Evolutionary conservation across 176 grass and related monocot species (phyloP).

Genomic region (Oryza brachyantha): DNA sequence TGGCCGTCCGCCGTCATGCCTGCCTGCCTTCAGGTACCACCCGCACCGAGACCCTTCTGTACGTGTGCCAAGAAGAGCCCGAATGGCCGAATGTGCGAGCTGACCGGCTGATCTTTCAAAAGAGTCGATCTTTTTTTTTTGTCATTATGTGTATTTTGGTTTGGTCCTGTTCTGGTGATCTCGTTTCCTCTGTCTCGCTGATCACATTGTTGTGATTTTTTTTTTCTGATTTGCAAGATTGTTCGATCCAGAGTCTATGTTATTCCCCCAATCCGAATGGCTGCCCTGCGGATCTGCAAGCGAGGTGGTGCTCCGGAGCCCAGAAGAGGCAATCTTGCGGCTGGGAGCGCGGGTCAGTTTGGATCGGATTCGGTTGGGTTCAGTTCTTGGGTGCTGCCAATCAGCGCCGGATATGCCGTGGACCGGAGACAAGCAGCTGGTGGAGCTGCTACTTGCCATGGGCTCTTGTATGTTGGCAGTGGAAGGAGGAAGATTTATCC

Average conservation of each 20-base stretch:
- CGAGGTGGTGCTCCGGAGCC: constrained; percentile 35
- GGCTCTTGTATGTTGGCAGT: not conserved
- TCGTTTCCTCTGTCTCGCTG: not conserved
- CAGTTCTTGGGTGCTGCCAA: constrained; percentile 28
- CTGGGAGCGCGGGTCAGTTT: constrained; percentile 5
- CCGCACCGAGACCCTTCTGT: not conserved
- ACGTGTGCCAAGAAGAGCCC: not conserved
- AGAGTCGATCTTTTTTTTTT: not conserved
- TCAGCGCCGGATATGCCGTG: not conserved
- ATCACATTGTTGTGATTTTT: not conserved
- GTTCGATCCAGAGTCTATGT: not conserved
- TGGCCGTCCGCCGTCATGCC: not conserved
- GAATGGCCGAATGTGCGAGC: not conserved
- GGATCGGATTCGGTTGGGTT: constrained; percentile 57
- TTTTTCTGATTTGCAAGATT: not conserved
- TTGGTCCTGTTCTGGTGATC: no score
- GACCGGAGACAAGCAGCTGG: constrained; percentile 11
- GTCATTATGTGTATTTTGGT: no score
- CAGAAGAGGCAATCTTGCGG: constrained; percentile 42
- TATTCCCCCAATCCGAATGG: constrained; percentile 27
- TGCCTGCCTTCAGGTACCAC: not conserved
- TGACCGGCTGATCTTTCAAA: not conserved
- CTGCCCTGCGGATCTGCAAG: constrained; percentile 32
- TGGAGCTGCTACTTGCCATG: not conserved
- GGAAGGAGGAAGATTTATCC: constrained; percentile 2